Base-by-base conservation (phyloP, 1,139 yeast genomes). In the Debaryomyces subglobosus region DNA sequence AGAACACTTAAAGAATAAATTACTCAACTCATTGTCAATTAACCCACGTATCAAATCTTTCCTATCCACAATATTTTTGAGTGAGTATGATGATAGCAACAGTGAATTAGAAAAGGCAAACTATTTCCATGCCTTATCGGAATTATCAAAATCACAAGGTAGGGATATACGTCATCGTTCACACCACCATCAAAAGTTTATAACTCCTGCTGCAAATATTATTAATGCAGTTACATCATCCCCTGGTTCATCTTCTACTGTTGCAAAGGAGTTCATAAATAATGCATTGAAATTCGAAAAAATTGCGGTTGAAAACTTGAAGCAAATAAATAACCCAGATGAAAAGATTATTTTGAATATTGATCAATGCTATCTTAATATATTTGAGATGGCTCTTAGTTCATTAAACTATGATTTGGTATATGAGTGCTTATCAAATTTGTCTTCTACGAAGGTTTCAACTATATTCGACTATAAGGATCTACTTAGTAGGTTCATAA, bases 81-180 rank as follows among this genome's bases (percentile, higher is more conserved):
- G 51, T 5, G 54, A 55, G 12, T 18, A 49, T 1, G 50, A 55
- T 23, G 32, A 39, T 23, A 44, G 38, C 8, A 21, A 24, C 18
- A 6, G 13, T n/a, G 23, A 38, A 24, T 35, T 25, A 15, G 33
- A 43, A 23, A 62, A 64, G 47, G 62, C 72, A 1, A 62, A 65
- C 30, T 75, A 72, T 56, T 74, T 55, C 53, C 77, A 74, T 54
- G 58, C 67, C 21, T 64, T 74, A 36, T 64, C 76, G 4, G 59
- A 60, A 41, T 60, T 72, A 38, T 61, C 71, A 4, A 61, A 63
- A 40, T 48, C 59, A 10, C 68, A 63, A 49, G 56, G 56, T 2
- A 48, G 33, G 29, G 40, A 39, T 21, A 30, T 41, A 2, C 46
- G 45, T 15, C 52, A 49, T 5, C 36, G 37, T 24, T 37, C 37